Evolutionary conservation across 2,329 filamentous ascomycete genomes (phyloP), one percentile per base, ranked within the genome.

Genomic region (Cytospora mali): DNA sequence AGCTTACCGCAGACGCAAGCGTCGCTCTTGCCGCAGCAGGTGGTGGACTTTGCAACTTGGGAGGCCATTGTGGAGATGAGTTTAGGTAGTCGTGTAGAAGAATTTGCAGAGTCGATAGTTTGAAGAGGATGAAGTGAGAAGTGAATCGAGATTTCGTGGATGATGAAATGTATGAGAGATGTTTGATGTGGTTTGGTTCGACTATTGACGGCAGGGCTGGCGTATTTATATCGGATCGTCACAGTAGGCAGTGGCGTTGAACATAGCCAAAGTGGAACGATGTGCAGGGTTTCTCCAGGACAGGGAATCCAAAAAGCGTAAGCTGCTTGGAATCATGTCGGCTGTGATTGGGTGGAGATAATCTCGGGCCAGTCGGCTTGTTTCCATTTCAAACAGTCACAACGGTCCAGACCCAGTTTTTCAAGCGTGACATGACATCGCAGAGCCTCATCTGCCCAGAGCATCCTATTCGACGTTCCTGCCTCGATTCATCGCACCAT

Each of bases 1-100:
- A 46, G 77, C 83, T 69, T 81, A 86, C 84, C 84, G 74, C 84
- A 87, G 70, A 84, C 76, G 70, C 84, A 87, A 67, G 80, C 79
- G 58, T 75, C 72, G 67, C 78, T 80, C 74, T 83, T 81, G 74
- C 80, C 79, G 75, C 84, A 86, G 81, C 84, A 86, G 68, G 81
- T 86, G 61, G 80, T 76, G 27, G 76, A 69, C 69, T 75, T 73
- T 35, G 66, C 66, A 59, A 71, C 69, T 66, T 68, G 62, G 52
- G 73, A 70, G 59, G 74, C 69, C 70, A 77, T 77, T 67, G 67
- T 72, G 66, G 61, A 42, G 27, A 51, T 25, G 16, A 21, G 33
- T 64, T 59, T 48, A 14, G 58, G 39, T 16, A 14, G 33, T 23
- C 48, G 57, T 31, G 48, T 48, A 18, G 59, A 61, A 56, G 35